phyloP scores from a whole-genome alignment of 2,329 filamentous ascomycete genomes.

The Myriosclerotinia curreyana region DNA sequence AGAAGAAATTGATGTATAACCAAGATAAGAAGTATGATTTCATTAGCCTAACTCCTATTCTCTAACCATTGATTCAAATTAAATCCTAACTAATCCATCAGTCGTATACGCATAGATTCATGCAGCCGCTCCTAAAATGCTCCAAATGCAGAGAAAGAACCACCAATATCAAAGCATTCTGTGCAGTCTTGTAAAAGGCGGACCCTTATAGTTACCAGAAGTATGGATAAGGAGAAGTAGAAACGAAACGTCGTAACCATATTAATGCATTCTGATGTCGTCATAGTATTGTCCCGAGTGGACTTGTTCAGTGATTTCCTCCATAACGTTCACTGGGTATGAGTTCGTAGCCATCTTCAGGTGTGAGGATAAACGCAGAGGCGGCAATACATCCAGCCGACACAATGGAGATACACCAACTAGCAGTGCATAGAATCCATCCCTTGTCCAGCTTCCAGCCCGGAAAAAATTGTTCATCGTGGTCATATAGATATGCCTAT shows the following conservation, averaged over 20 bases:
- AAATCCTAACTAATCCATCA: slow-evolving; percentile 14
- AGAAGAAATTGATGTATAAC: not conserved
- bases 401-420: slow-evolving; percentile 52
- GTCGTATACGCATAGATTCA: slow-evolving; percentile 21
- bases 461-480: slow-evolving; percentile 77
- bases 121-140: slow-evolving; percentile 13
- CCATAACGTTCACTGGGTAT: slow-evolving; percentile 48
- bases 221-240: not conserved
- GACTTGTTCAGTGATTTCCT: not conserved
- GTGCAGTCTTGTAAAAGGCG: not conserved
- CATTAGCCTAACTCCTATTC: slow-evolving; percentile 16
- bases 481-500: slow-evolving; percentile 78
- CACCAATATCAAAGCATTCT: not conserved
- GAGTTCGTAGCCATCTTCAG: slow-evolving; percentile 84
- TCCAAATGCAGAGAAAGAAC: slow-evolving; percentile 1
- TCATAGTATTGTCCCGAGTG: not conserved
- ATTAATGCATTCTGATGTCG: not conserved
- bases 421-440: slow-evolving; percentile 67
- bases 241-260: not conserved
- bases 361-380: slow-evolving; percentile 67
- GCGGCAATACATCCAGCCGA: slow-evolving; percentile 58
- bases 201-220: not conserved
- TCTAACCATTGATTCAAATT: not conserved
- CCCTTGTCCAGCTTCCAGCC: slow-evolving; percentile 80
- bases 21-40: slow-evolving; percentile 6